A percentile compares a stretch with the other conserved stretches of the same genome.
These are phyloP conservation scores for Leccinum imitatum DNA, from an alignment of 768 basidiomycete genomes.

Conservation along the genomic window DNA sequence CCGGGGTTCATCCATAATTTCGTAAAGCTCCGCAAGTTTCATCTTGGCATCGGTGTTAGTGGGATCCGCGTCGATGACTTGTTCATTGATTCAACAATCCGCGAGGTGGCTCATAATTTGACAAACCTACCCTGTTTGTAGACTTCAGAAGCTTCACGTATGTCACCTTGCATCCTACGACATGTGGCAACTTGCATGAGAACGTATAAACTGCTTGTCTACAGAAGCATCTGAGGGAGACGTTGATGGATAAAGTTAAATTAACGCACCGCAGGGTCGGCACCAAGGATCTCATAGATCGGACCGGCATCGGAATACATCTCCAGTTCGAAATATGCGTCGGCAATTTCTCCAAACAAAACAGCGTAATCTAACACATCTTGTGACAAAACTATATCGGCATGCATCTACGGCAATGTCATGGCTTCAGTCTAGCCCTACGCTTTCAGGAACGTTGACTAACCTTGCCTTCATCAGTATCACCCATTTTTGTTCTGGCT, in stretches of 20 bases:
- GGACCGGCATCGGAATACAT: slow-evolving; percentile 77
- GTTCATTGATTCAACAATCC: slow-evolving; percentile 20
- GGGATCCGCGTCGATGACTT: slow-evolving; percentile 76
- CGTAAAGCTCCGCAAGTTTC: slow-evolving; percentile 88
- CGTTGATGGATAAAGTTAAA: neutral
- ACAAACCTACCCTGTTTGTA: slow-evolving; percentile 69
- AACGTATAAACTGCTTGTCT: slow-evolving; percentile 76
- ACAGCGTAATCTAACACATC: slow-evolving; percentile 77
- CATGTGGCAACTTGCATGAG: slow-evolving; percentile 81
- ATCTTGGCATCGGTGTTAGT: slow-evolving; percentile 80
- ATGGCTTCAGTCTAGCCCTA: neutral
- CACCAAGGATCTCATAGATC: slow-evolving; percentile 77
- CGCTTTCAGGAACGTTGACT: neutral
- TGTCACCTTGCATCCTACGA: slow-evolving; percentile 70
- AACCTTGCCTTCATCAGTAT: slow-evolving; percentile 81
- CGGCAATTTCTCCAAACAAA: slow-evolving; percentile 81
- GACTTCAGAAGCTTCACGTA: slow-evolving; percentile 76
- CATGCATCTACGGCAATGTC: slow-evolving; percentile 59
- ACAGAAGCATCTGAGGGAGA: neutral
- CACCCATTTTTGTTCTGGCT: slow-evolving; percentile 76
- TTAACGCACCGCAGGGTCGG: slow-evolving; percentile 62
- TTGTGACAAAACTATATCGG: slow-evolving; percentile 64
- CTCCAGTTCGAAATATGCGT: slow-evolving; percentile 68
- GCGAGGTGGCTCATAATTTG: neutral
- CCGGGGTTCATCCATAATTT: slow-evolving; percentile 74